These are phyloP conservation scores for Pythium aquatile DNA, from an alignment of 352 stramenopile species.

Conservation along the genomic window DNA sequence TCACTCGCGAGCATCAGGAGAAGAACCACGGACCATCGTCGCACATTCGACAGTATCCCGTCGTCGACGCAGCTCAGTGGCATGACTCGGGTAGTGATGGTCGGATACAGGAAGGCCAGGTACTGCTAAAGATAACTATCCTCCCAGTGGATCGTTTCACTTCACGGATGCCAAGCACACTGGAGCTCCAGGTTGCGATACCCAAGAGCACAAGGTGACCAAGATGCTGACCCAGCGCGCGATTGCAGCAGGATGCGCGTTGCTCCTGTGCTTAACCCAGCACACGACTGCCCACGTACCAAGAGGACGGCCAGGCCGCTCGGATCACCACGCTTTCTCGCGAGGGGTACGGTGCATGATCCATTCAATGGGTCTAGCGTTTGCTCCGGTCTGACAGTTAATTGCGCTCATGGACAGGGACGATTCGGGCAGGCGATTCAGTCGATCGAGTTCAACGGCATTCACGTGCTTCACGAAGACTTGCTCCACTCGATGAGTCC, in stretches of 20 bases:
- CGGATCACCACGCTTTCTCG: background rate
- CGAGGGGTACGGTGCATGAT: background rate
- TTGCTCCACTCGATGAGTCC: constrained; percentile 24
- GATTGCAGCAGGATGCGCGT: background rate
- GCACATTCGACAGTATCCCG: constrained; percentile 21
- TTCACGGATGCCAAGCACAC: background rate
- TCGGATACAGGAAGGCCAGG: constrained; percentile 23
- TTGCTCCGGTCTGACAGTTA: background rate
- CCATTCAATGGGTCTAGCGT: too few relatives aligned
- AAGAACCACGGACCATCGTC: constrained; percentile 4
- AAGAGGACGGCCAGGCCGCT: background rate
- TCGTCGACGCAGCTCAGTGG: constrained; percentile 15
- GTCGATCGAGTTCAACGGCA: constrained; percentile 28
- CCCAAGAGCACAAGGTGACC: background rate
- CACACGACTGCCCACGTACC: background rate
- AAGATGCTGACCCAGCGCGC: constrained; percentile 8
- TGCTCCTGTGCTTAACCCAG: background rate
- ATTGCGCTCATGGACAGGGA: constrained; percentile 3
- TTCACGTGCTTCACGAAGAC: constrained; percentile 23
- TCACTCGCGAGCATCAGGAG: background rate
- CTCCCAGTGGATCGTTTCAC: background rate
- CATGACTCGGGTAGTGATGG: constrained; percentile 26
- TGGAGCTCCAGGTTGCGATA: background rate
- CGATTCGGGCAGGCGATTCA: constrained; percentile 19
- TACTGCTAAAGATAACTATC: constrained; percentile 20